A percentile compares a stretch with the other conserved stretches of the same genome.
Evolutionary conservation across 371 early-diverging fungal genomes (phyloP).

Genomic region (Batrachochytrium dendrobatidis): DNA sequence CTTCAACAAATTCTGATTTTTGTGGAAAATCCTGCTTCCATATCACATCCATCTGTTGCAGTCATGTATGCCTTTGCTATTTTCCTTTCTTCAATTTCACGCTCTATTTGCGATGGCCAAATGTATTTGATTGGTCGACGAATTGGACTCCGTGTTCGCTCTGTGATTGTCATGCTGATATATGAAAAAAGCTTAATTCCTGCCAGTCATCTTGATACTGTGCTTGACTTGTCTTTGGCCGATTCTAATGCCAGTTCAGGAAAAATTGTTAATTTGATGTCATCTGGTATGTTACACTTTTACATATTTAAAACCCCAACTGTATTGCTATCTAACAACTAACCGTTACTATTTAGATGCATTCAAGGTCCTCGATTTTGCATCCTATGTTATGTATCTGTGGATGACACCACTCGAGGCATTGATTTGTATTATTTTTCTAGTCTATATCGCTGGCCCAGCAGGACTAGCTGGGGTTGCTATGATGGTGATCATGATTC

Average conservation of each 20-base stretch:
- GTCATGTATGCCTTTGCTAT: conserved; percentile 28
- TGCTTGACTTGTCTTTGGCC: neutral
- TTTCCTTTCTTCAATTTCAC: conserved; percentile 12
- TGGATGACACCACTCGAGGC: conserved; percentile 19
- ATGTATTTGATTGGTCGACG: conserved; percentile 25
- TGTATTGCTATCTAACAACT: too few species aligned
- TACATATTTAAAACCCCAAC: too few species aligned
- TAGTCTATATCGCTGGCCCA: conserved; percentile 23
- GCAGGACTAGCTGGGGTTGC: conserved; percentile 33
- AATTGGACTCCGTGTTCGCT: conserved; percentile 22
- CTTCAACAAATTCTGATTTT: conserved; percentile 25
- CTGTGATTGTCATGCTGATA: conserved; percentile 29
- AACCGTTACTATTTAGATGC: conserved; percentile 7
- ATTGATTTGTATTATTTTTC: conserved; percentile 17
- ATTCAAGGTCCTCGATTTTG: conserved; percentile 17
- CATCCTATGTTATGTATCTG: conserved; percentile 16
- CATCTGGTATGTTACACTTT: conserved; percentile 9
- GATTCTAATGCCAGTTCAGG: conserved; percentile 20
- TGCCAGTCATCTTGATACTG: conserved; percentile 6
- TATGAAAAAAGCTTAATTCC: conserved; percentile 28
- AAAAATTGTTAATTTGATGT: conserved; percentile 30
- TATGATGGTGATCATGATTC: conserved; percentile 25
- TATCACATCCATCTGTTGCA: conserved; percentile 15
- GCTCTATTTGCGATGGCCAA: conserved; percentile 23
- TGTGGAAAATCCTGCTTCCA: conserved; percentile 12